Evolutionary conservation across 2,329 filamentous ascomycete genomes (phyloP), one percentile per base, ranked within the genome.

Genomic region (Verticillium albo-atrum): DNA sequence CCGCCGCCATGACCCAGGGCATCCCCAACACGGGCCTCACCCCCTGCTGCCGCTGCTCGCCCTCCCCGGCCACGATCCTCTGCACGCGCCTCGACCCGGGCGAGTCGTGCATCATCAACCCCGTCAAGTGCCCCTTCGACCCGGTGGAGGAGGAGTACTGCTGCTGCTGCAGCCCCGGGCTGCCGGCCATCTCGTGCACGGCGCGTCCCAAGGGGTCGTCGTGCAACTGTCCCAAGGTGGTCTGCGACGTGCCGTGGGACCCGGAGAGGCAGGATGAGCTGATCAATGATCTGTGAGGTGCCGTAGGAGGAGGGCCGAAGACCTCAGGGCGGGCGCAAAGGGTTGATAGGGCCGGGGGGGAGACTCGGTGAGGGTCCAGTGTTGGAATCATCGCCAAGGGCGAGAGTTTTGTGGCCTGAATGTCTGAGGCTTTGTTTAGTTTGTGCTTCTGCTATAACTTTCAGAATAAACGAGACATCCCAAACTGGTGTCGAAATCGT

Each of bases 21-120:
- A 35, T 58, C 58, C 20, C 52, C 60, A 6, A 67, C 65, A 15
- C 66, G 66, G 20, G 65, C 67, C 9, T 56, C 63, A 51, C 70
- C 68, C 10, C 69, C 69, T 1, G 61, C 65, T 9, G 63, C 68
- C 69, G 64, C 70, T 23, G 64, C 61, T 17, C 64, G 64, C 25
- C 51, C 12, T 53, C 51, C 57, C 20, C 51, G 59, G 6, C 67
- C 65, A 12, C 66, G 66, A 15, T 64, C 67, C 6, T 55, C 63
- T 51, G 70, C 70, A 14, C 68, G 68, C 1, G 60, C 65, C 4
- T 62, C 68, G 69, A 64, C 70, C 23, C 63, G 60, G 17, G 63
- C 65, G 30, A 37, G 26, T 12, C 15, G n/a, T 54, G 57, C 20
- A n/a, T 35, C 57, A 26, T 32, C n/a, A 61, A 54, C 58, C 28